Conservation (phyloP, 2,329 filamentous ascomycete species). For the Keithomyces neogunnii region DNA sequence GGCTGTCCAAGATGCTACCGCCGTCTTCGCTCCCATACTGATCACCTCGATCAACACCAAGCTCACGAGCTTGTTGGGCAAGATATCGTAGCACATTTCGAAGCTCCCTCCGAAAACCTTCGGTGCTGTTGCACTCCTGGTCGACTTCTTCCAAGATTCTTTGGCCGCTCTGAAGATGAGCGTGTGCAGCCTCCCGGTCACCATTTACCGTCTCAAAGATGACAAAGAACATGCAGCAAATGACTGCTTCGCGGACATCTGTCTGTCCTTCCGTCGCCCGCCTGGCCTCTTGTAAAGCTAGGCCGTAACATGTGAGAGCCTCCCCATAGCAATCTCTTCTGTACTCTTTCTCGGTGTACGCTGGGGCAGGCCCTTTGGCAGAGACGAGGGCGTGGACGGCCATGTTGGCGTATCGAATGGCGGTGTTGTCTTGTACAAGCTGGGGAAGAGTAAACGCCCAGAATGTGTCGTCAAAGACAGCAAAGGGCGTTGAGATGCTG, state of each 20-base stretch:
- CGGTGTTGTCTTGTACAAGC: conserved; percentile 22
- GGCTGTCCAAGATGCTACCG: conserved; percentile 2
- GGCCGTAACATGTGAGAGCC: conserved; percentile 25
- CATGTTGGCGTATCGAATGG: conserved; percentile 27
- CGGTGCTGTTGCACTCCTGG: background rate
- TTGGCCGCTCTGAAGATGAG: conserved; percentile 28
- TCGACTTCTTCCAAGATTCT: conserved; percentile 27
- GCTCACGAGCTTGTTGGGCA: conserved; percentile 11
- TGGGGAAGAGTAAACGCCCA: conserved; percentile 27
- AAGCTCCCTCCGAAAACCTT: conserved; percentile 11
- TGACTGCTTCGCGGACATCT: conserved; percentile 19
- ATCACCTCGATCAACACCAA: background rate
- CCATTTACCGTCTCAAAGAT: conserved; percentile 29
- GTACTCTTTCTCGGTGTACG: conserved; percentile 4
- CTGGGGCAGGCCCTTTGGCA: conserved; percentile 13
- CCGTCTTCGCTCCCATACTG: background rate
- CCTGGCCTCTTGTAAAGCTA: conserved; percentile 20
- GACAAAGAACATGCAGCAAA: conserved; percentile 29
- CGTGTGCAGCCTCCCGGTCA: conserved; percentile 23
- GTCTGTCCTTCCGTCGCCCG: conserved; percentile 10
- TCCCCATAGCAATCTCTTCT: conserved; percentile 19
- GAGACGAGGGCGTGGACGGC: conserved; percentile 27
- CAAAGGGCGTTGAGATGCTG: background rate
- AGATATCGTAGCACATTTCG: conserved; percentile 13
- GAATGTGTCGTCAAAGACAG: conserved; percentile 23